Percentiles rank a stretch among this genome's conserved stretches.
phyloP scores from a whole-genome alignment of 148 eudicot species.

The Heliosperma pusillum region DNA sequence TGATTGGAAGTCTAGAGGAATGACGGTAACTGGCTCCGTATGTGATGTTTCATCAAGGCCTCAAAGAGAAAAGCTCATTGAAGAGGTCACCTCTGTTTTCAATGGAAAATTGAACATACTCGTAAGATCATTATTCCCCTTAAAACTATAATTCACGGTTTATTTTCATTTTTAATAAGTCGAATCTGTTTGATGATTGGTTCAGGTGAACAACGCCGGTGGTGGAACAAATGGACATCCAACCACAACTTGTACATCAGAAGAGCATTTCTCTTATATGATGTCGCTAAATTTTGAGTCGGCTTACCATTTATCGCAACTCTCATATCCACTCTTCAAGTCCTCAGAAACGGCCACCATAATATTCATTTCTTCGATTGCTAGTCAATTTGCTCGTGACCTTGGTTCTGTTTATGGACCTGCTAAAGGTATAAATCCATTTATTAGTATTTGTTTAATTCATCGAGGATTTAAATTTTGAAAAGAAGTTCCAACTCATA shows the following conservation, averaged over 20 bases:
- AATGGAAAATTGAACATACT: constrained; percentile 28
- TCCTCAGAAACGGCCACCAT: constrained; percentile 15
- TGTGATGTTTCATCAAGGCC: constrained; percentile 28
- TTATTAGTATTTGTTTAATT: no score
- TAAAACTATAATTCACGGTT: not conserved
- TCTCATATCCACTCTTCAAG: constrained; percentile 26
- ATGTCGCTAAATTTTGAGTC: constrained; percentile 22
- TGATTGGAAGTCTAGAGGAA: constrained; percentile 27
- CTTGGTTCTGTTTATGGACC: constrained; percentile 25
- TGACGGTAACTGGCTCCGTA: constrained; percentile 21
- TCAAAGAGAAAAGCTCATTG: constrained; percentile 19
- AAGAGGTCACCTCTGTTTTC: constrained; percentile 7
- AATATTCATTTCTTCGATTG: constrained; percentile 15
- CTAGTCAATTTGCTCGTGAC: constrained; percentile 8
- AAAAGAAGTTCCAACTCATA: no score
- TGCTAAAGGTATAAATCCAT: constrained; percentile 16
- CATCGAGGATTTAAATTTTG: no score
- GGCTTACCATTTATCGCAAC: constrained; percentile 23
- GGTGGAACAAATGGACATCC: not conserved
- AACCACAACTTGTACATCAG: constrained; percentile 4
- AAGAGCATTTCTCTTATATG: constrained; percentile 5
- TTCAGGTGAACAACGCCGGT: constrained; percentile 27
- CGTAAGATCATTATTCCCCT: constrained; percentile 9
- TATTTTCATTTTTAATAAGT: no score
- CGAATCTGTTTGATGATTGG: not conserved